These are phyloP conservation scores for Lobulomyces angularis DNA, from an alignment of 192 early-diverging fungal genomes.

Conservation along the genomic window DNA sequence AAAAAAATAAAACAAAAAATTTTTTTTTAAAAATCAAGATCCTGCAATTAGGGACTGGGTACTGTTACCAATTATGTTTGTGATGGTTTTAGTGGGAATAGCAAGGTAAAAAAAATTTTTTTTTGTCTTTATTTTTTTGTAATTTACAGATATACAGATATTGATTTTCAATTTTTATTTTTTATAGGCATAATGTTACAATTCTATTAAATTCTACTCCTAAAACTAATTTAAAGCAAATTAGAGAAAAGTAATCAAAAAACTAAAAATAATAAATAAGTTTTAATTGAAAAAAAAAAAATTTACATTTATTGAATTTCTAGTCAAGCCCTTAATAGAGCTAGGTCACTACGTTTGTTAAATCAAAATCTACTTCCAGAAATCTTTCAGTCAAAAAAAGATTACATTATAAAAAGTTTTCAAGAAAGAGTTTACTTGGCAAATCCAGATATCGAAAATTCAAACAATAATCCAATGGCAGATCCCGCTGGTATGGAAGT, in stretches of 20 bases:
- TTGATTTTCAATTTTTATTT: too few relatives aligned
- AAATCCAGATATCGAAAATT: slow-evolving; percentile 55
- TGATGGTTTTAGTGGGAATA: slow-evolving; percentile 96
- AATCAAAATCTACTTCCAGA: slow-evolving; percentile 51
- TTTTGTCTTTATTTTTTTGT: too few relatives aligned
- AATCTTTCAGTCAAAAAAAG: slow-evolving; percentile 62
- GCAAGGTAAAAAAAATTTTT: too few relatives aligned
- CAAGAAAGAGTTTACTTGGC: slow-evolving; percentile 76
- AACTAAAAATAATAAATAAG: neutral
- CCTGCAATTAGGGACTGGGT: slow-evolving; percentile 82
- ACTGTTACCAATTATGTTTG: slow-evolving; percentile 88
- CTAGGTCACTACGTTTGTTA: slow-evolving; percentile 47
- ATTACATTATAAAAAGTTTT: slow-evolving; percentile 61
- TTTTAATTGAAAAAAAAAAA: neutral
- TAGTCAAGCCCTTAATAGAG: slow-evolving; percentile 55
- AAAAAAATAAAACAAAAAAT: slow-evolving; percentile 30
- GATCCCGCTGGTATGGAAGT: slow-evolving; percentile 86
- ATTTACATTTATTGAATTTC: neutral
- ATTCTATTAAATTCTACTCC: slow-evolving; percentile 73
- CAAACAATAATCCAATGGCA: slow-evolving; percentile 67
- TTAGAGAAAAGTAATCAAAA: slow-evolving; percentile 59
- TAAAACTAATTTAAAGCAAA: slow-evolving; percentile 64
- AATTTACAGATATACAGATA: too few relatives aligned
- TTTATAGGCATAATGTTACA: slow-evolving; percentile 85
- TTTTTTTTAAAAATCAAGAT: neutral